Percentiles rank a stretch among this genome's conserved stretches.
Evolutionary conservation across 176 grass and related monocot species (phyloP).

Genomic region (Musa troglodytarum): DNA sequence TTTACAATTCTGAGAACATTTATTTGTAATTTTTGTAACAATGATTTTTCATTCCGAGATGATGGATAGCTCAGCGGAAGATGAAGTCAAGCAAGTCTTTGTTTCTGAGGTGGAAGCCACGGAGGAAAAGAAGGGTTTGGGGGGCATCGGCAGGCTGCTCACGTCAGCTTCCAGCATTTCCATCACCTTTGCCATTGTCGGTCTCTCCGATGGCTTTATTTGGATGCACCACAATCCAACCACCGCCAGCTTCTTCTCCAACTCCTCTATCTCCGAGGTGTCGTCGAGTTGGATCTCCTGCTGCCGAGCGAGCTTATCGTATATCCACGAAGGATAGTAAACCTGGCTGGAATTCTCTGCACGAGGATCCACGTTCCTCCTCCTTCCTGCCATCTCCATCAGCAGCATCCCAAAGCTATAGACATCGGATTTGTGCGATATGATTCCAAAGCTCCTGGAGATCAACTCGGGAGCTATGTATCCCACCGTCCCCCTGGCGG

Average conservation of each 20-base stretch:
- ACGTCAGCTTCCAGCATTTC: background rate
- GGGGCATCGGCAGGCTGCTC: background rate
- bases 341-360: background rate
- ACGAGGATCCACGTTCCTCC: background rate
- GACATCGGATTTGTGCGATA: background rate
- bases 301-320: background rate
- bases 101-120: background rate
- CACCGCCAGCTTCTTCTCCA: background rate
- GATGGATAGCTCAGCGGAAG: background rate
- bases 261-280: background rate
- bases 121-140: background rate
- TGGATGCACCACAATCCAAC: background rate
- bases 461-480: conserved; percentile 15
- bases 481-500: conserved; percentile 5
- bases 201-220: background rate
- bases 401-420: conserved; percentile 18
- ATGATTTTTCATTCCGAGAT: background rate
- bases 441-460: background rate
- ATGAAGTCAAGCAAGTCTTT: background rate
- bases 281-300: background rate
- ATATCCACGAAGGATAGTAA: conserved; percentile 18
- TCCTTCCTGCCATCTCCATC: conserved; percentile 11
- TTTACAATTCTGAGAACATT: no score
- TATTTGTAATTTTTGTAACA: no score
- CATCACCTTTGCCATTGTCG: background rate